phyloP scores from a whole-genome alignment of 352 stramenopile genomes.

The Phytophthora tentaculata region DNA sequence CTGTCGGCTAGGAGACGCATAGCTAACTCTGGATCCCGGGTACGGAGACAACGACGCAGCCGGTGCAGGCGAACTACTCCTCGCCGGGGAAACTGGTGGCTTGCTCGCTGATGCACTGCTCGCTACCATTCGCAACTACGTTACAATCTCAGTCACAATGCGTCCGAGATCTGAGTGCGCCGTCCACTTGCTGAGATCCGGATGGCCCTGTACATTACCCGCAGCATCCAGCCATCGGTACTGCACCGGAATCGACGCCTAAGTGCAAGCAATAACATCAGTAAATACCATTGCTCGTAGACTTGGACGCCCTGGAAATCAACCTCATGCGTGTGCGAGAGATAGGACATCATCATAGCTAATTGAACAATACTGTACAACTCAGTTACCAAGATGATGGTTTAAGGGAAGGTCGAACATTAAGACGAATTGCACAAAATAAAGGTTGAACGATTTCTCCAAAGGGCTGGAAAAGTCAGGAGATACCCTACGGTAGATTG shows the following conservation, averaged over 20 bases:
- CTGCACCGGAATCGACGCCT: slow-evolving; percentile 76
- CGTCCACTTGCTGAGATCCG: slow-evolving; percentile 82
- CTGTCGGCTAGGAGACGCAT: slow-evolving; percentile 34
- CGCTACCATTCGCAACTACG: slow-evolving; percentile 47
- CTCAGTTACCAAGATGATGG: too few species aligned
- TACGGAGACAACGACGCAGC: slow-evolving; percentile 29
- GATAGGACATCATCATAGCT: too few species aligned
- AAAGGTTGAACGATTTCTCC: too few species aligned
- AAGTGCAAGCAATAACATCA: neutral
- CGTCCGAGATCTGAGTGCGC: slow-evolving; percentile 83
- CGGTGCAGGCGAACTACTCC: slow-evolving; percentile 24
- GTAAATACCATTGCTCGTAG: too few species aligned
- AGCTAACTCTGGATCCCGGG: slow-evolving; percentile 34
- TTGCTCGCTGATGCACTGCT: slow-evolving; percentile 27
- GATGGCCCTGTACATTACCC: slow-evolving; percentile 73
- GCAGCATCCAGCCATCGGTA: slow-evolving; percentile 76
- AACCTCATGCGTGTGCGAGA: too few species aligned
- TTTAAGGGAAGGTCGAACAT: too few species aligned
- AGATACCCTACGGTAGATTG: too few species aligned
- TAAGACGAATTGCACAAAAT: too few species aligned
- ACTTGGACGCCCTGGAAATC: too few species aligned
- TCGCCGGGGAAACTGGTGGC: slow-evolving; percentile 29
- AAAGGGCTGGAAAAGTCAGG: too few species aligned
- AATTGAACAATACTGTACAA: too few species aligned
- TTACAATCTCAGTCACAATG: slow-evolving; percentile 79